Conservation (phyloP, 2,329 filamentous ascomycete genomes). For the Delphinella strobiligena region DNA sequence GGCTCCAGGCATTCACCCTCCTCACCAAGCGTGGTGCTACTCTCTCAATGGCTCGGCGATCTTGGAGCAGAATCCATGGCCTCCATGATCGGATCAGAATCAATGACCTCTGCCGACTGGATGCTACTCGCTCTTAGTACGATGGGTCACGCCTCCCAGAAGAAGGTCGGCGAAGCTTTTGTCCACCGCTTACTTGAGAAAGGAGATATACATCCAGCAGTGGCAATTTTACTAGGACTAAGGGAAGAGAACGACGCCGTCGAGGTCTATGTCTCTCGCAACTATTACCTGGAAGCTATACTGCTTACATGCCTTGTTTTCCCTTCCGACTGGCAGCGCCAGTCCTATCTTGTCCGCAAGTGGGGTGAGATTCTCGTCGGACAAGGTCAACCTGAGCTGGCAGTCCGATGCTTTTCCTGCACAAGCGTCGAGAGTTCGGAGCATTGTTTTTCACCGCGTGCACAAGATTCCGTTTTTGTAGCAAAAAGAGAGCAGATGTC, state of each 20-base stretch:
- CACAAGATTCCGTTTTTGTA: conserved; percentile 47
- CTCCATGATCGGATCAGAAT: conserved; percentile 60
- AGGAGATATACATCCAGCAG: conserved; percentile 82
- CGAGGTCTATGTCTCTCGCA: conserved; percentile 88
- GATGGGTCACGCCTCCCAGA: conserved; percentile 65
- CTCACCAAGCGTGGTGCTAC: conserved; percentile 66
- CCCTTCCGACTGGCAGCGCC: conserved; percentile 80
- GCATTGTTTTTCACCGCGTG: conserved; percentile 77
- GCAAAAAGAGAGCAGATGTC: conserved; percentile 36
- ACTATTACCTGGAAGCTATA: conserved; percentile 83
- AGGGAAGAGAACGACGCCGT: conserved; percentile 90
- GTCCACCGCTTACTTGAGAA: conserved; percentile 81
- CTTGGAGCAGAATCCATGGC: conserved; percentile 70
- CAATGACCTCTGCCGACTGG: conserved; percentile 93
- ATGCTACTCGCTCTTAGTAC: conserved; percentile 88
- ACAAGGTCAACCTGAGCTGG: conserved; percentile 76
- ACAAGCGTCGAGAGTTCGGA: conserved; percentile 75
- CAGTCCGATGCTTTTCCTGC: conserved; percentile 87
- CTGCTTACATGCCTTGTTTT: conserved; percentile 74
- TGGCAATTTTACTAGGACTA: conserved; percentile 83
- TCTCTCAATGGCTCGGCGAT: conserved; percentile 88
- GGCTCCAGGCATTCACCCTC: conserved; percentile 59
- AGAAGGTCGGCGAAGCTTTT: conserved; percentile 82
- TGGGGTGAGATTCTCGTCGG: conserved; percentile 91
- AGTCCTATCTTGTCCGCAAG: conserved; percentile 76